Evolutionary conservation across 1,284 basidiomycete species (phyloP).

Genomic region (Jaminaea rosea): DNA sequence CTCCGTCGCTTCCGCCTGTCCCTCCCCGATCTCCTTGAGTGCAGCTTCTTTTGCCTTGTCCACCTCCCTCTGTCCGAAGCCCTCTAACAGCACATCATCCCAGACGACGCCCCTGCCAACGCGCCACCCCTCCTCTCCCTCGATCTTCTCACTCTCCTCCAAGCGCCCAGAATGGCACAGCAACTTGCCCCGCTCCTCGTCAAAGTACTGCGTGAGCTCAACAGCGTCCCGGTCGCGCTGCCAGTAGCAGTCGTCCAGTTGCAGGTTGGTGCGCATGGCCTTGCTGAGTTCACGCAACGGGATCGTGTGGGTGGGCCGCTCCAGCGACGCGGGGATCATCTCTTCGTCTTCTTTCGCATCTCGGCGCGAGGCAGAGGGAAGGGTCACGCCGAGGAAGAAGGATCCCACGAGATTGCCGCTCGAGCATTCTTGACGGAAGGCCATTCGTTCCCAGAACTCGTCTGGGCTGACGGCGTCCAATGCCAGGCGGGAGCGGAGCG

Average conservation of each 20-base stretch:
- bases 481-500: constrained; percentile 9
- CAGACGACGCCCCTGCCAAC: neutral
- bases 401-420: constrained; percentile 43
- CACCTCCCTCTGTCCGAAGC: neutral
- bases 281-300: neutral
- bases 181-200: neutral
- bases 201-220: neutral
- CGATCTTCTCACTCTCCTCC: neutral
- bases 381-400: constrained; percentile 9
- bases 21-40: neutral
- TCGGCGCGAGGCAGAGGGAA: neutral
- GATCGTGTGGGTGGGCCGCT: neutral
- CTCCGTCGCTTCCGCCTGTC: neutral
- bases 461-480: constrained; percentile 33
- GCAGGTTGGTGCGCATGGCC: neutral
- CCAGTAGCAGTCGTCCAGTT: neutral
- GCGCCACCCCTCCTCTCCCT: neutral
- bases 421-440: constrained; percentile 43
- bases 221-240: neutral
- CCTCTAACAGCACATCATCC: neutral
- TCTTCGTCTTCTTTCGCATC: no score
- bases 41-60: neutral
- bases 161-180: neutral
- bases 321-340: no score
- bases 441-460: constrained; percentile 45